A percentile compares a stretch with the other conserved stretches of the same genome.
Evolutionary conservation across 257 asterid genomes (phyloP).

Genomic region (Penstemon barbatus): DNA sequence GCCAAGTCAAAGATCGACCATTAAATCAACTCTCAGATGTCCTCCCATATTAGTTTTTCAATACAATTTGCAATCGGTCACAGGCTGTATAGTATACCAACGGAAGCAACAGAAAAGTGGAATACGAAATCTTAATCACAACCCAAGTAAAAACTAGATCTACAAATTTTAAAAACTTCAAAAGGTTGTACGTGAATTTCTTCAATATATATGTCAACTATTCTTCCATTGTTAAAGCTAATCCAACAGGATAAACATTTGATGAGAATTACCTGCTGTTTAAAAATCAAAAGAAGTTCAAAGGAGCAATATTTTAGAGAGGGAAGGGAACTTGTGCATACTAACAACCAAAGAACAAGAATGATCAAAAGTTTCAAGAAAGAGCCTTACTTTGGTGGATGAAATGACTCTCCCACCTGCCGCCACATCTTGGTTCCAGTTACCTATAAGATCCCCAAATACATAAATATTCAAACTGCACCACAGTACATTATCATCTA

Average conservation of each 20-base stretch:
- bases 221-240: background rate
- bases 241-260: background rate
- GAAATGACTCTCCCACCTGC: constrained; percentile 43
- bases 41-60: background rate
- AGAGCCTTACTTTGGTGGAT: constrained; percentile 41
- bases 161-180: background rate
- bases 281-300: constrained; percentile 1
- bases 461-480: background rate
- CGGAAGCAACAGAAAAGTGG: background rate
- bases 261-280: background rate
- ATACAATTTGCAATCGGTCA: background rate
- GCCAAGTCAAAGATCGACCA: constrained; percentile 14
- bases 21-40: constrained; percentile 1
- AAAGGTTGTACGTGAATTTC: background rate
- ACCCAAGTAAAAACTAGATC: constrained; percentile 2
- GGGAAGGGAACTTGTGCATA: background rate
- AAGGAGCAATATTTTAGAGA: background rate
- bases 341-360: constrained; percentile 9
- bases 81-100: background rate
- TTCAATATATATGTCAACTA: background rate
- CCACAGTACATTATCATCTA: background rate
- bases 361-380: background rate
- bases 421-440: constrained; percentile 40
- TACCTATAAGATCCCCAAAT: constrained; percentile 26
- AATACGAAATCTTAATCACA: background rate